Evolutionary conservation across 2,329 filamentous ascomycete species (phyloP), one percentile per base, ranked within the genome.

Genomic region (Colletotrichum somersetense): DNA sequence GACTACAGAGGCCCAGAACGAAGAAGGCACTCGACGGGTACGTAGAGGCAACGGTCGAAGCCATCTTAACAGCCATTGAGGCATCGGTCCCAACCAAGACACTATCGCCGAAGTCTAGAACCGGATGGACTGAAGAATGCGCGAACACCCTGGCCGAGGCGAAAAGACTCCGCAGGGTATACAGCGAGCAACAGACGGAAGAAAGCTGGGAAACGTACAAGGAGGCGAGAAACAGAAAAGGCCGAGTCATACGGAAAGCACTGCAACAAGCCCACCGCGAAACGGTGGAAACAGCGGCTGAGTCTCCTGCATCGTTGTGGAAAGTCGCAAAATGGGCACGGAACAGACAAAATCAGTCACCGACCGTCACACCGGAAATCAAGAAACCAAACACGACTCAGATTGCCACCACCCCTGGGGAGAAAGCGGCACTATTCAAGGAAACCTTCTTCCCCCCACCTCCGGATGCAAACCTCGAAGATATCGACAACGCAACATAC

Each of bases 401-500:
- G 35, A 11, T n/a, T 3, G 38, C 62, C 5, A 42, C 62, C 4
- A 64, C 62, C 8, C 62, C 62, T 30, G 16, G 18, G n/a, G 33
- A 64, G 50, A 64, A 64, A 56, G 62, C 18, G 40, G 23, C 38
- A 14, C 48, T 55, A 14, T 64, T 64, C 8, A 55, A 64, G 12
- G 62, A 64, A 20, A 56, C 62, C 48, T 64, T 64, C 48, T 55
- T 64, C 20, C 38, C 50, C 11, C 35, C 23, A 10, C 62, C 38
- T 0, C 62, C 11, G 23, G 38, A 64, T 23, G 35, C 23, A 56
- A 67, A 50, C 40, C 66, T 63, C 14, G n/a, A 16, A 38, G 66
- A 68, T 33, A 63, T 68, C 8, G n/a, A 62, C 26, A 63, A 68
- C n/a, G 40, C 11, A 63, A 23, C 16, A 16, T 68, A 58, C 26